Evolutionary conservation across 768 basidiomycete genomes (phyloP).

Genomic region (Lyophyllum semitale): DNA sequence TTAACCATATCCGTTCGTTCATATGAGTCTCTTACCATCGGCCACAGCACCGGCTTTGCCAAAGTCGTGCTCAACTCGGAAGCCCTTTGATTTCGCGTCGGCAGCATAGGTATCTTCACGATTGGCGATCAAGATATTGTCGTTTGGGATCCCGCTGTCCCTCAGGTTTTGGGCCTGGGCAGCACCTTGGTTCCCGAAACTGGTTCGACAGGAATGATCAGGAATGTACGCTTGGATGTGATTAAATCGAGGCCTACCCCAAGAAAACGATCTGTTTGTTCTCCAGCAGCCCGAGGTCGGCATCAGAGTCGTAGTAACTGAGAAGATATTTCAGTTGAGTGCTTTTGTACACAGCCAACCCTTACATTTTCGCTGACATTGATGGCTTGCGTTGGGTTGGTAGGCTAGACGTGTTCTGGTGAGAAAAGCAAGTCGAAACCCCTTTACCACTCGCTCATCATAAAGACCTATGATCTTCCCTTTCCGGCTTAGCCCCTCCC

Average conservation of each 20-base stretch:
- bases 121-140: constrained; percentile 62
- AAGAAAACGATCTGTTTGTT: constrained; percentile 61
- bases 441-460: neutral
- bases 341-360: neutral
- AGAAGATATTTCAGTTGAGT: neutral
- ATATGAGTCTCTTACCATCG: constrained; percentile 42
- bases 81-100: constrained; percentile 57
- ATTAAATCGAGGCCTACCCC: constrained; percentile 38
- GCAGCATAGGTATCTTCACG: constrained; percentile 58
- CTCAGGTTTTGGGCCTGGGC: constrained; percentile 68
- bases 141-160: constrained; percentile 63
- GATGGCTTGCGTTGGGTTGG: neutral
- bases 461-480: neutral
- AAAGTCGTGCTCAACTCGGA: constrained; percentile 59
- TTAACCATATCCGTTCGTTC: neutral
- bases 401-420: neutral
- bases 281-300: constrained; percentile 48
- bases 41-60: constrained; percentile 54
- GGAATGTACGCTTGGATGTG: neutral
- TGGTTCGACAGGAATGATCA: constrained; percentile 18
- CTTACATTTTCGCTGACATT: constrained; percentile 61
- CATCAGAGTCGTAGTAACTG: constrained; percentile 65
- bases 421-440: neutral
- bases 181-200: constrained; percentile 68
- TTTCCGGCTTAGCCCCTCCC: neutral